Conservation (phyloP, 2,329 filamentous ascomycete genomes). For the Trichoderma sp. region DNA sequence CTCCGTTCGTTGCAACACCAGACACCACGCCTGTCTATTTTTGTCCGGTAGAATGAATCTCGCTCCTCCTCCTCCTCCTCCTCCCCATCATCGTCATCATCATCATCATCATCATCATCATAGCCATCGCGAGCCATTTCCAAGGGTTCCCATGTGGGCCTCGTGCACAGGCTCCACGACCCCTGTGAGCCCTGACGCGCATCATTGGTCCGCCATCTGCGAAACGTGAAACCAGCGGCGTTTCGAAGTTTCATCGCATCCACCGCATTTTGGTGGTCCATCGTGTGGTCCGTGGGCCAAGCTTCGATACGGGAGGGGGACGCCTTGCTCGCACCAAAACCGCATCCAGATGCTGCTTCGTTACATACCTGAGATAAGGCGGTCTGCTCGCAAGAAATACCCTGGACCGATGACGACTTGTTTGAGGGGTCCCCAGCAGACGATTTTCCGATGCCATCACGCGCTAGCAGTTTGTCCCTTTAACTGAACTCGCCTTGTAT, state of each 20-base stretch:
- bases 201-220: conserved; percentile 23
- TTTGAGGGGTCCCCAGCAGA: neutral
- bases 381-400: neutral
- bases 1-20: too few species aligned
- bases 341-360: neutral
- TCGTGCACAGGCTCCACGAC: neutral
- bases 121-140: conserved; percentile 7
- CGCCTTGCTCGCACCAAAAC: neutral
- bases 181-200: conserved; percentile 1
- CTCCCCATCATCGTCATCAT: neutral
- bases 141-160: conserved; percentile 11
- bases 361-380: neutral
- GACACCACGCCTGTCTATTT: too few species aligned
- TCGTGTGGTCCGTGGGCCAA: neutral
- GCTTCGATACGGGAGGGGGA: neutral
- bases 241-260: conserved; percentile 24
- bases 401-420: neutral
- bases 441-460: neutral
- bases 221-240: conserved; percentile 28
- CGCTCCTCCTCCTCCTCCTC: neutral
- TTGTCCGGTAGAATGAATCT: neutral
- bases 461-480: neutral
- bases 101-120: too few species aligned
- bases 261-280: conserved; percentile 11
- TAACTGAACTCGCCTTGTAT: neutral